Percentiles rank a stretch among this genome's conserved stretches.
Conservation (phyloP, 805 yeast species). For the Wickerhamiella domercqiae region DNA sequence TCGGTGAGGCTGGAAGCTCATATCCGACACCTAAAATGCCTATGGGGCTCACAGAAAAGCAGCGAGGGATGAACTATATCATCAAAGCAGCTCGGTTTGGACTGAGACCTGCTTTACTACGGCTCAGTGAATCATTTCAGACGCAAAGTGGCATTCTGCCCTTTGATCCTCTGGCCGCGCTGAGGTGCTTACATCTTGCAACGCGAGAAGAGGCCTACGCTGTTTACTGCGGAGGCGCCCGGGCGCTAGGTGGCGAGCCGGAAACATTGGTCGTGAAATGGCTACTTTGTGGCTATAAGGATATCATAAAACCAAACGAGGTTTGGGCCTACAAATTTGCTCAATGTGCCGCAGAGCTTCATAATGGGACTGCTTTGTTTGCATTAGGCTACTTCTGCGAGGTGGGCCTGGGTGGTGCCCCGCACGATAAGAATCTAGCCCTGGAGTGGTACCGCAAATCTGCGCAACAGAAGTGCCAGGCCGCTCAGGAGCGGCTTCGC, state of each 20-base stretch:
- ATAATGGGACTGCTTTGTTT: constrained; percentile 47
- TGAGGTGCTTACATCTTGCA: constrained; percentile 23
- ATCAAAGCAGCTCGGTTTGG: constrained; percentile 26
- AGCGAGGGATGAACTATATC: constrained; percentile 20
- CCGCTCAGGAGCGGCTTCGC: constrained; percentile 21
- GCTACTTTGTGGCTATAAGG: constrained; percentile 56
- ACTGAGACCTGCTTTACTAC: constrained; percentile 23
- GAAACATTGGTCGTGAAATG: constrained; percentile 33
- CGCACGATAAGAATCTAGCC: constrained; percentile 30
- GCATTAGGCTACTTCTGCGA: constrained; percentile 56
- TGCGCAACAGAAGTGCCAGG: constrained; percentile 33
- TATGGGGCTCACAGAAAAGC: constrained; percentile 2
- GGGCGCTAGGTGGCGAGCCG: constrained; percentile 21
- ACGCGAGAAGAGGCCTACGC: constrained; percentile 23
- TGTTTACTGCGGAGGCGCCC: constrained; percentile 9
- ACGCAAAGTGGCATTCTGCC: constrained; percentile 19
- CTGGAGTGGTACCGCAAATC: constrained; percentile 37
- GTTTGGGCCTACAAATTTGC: constrained; percentile 59
- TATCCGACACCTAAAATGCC: background rate
- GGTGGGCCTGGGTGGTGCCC: constrained; percentile 43
- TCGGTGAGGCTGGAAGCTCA: constrained; percentile 27
- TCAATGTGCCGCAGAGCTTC: constrained; percentile 42
- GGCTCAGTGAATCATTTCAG: constrained; percentile 26
- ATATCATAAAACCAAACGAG: constrained; percentile 38
- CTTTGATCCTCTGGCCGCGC: constrained; percentile 21